A percentile compares a stretch with the other conserved stretches of the same genome.
phyloP scores from a whole-genome alignment of 108 stramenopile genomes.

The Licmophora abbreviata region DNA sequence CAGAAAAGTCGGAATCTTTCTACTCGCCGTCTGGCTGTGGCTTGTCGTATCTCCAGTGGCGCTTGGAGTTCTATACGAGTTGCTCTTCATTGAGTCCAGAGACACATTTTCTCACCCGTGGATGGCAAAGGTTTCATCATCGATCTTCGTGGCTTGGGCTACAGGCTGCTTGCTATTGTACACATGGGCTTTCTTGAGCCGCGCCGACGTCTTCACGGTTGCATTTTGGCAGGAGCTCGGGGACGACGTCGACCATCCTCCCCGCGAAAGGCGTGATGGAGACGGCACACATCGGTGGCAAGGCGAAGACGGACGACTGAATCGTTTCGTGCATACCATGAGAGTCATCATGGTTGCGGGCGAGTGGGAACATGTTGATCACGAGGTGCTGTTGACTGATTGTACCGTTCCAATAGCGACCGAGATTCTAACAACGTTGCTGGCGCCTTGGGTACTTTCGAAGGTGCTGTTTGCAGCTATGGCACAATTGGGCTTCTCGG shows the following conservation, averaged over 20 bases:
- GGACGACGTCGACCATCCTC: conserved; percentile 28
- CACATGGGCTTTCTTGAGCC: conserved; percentile 51
- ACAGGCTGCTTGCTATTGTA: conserved; percentile 53
- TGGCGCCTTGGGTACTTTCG: too few species aligned
- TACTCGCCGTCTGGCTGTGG: conserved; percentile 36
- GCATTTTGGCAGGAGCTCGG: conserved; percentile 49
- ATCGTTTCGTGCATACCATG: conserved; percentile 39
- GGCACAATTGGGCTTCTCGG: too few species aligned
- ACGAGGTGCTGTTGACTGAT: conserved; percentile 37
- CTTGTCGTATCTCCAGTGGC: conserved; percentile 44
- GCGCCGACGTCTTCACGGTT: conserved; percentile 44
- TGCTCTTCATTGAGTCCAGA: conserved; percentile 28
- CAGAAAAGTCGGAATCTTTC: conserved; percentile 28
- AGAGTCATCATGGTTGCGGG: conserved; percentile 25
- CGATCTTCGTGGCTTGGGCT: conserved; percentile 28
- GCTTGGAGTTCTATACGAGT: conserved; percentile 49
- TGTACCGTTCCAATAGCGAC: conserved; percentile 43
- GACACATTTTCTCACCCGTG: conserved; percentile 23
- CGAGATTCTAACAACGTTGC: conserved; percentile 27
- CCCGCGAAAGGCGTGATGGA: conserved; percentile 28
- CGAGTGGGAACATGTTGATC: conserved; percentile 77
- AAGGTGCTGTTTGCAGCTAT: too few species aligned
- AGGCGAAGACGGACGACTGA: conserved; percentile 53
- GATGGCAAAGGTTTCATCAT: conserved; percentile 6
- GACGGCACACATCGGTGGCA: conserved; percentile 50